Conservation (phyloP, 139 green algal genomes). For the Microglena sp. region DNA sequence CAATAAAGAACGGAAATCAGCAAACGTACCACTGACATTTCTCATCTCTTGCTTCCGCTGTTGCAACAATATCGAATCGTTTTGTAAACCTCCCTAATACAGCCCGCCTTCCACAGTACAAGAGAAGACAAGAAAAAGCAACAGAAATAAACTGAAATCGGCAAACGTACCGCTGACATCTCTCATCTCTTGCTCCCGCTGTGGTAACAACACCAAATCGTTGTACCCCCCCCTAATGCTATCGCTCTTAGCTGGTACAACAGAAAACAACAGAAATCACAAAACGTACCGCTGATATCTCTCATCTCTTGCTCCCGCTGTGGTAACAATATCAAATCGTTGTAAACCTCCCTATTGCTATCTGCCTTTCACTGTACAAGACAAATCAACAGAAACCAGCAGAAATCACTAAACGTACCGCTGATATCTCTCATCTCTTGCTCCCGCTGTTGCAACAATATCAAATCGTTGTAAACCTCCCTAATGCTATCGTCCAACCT, state of each 20-base stretch:
- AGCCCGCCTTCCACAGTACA: neutral
- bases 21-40: too few relatives aligned
- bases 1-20: neutral
- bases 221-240: neutral
- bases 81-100: neutral
- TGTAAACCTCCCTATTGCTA: neutral
- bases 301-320: too few relatives aligned
- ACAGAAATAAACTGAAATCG: neutral
- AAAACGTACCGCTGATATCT: too few relatives aligned
- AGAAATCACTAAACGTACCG: constrained; percentile 28
- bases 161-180: too few relatives aligned
- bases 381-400: neutral
- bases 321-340: neutral
- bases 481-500: constrained; percentile 35
- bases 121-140: neutral
- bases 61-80: neutral
- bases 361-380: too few relatives aligned
- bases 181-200: too few relatives aligned
- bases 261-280: neutral
- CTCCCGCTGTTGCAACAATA: neutral
- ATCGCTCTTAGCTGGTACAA: too few relatives aligned
- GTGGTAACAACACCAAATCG: neutral
- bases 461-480: constrained; percentile 19
- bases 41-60: too few relatives aligned
- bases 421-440: constrained; percentile 72